phyloP scores from a whole-genome alignment of 306 rosid species.

The Lathyrus tuberosus region DNA sequence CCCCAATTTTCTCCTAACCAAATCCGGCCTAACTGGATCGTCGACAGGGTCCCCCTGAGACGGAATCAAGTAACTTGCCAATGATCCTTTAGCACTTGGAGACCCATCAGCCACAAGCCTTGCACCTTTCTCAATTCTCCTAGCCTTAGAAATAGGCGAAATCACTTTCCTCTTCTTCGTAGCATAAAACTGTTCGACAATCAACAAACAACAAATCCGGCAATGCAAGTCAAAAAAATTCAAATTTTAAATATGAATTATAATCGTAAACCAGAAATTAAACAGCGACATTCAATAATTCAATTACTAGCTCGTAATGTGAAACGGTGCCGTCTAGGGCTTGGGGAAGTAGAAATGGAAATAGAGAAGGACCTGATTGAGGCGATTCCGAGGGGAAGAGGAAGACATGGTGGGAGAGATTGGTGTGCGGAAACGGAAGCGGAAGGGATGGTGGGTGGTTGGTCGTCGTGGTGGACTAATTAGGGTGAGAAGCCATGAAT shows the following conservation, averaged over 20 bases:
- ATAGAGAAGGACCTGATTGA: slow-evolving; percentile 65
- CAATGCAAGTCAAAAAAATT: not conserved
- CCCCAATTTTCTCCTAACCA: slow-evolving; percentile 62
- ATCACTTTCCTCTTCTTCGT: slow-evolving; percentile 78
- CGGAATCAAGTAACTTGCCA: slow-evolving; percentile 62
- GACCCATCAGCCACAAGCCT: slow-evolving; percentile 55
- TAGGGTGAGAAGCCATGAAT: slow-evolving; percentile 27
- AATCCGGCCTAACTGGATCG: slow-evolving; percentile 31
- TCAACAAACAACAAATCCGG: not conserved
- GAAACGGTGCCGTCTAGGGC: slow-evolving; percentile 38
- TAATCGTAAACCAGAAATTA: not conserved
- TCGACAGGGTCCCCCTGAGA: slow-evolving; percentile 49
- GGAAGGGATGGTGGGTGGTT: not conserved
- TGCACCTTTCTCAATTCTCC: slow-evolving; percentile 58
- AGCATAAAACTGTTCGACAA: slow-evolving; percentile 64
- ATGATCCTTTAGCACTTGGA: slow-evolving; percentile 68
- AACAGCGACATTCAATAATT: not conserved
- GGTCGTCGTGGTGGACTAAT: slow-evolving; percentile 1
- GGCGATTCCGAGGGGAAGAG: slow-evolving; percentile 63
- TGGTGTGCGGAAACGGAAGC: not conserved
- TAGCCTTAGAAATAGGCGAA: slow-evolving; percentile 60
- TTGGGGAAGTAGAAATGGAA: slow-evolving; percentile 1
- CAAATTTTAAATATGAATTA: not conserved
- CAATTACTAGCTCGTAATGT: not conserved
- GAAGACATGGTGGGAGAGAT: slow-evolving; percentile 69